phyloP scores from a whole-genome alignment of 306 rosid species.

The Boehmeria nivea region DNA sequence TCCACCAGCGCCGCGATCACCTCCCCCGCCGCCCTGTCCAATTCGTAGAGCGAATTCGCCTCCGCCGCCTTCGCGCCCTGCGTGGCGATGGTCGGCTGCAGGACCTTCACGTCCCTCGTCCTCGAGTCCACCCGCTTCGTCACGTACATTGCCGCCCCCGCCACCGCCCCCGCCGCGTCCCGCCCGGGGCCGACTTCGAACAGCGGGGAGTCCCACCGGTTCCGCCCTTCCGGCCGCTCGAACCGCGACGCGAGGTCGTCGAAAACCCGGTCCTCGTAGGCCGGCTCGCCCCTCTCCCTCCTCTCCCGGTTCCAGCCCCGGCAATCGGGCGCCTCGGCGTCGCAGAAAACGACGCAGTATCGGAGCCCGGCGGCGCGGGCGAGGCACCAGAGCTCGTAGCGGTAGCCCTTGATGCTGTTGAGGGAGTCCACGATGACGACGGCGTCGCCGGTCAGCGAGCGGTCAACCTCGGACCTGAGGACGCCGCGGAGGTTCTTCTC shows the following conservation, averaged over 20 bases:
- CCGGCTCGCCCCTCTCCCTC: constrained; percentile 53
- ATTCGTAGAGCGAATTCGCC: constrained; percentile 76
- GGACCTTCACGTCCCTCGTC: constrained; percentile 69
- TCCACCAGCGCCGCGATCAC: constrained; percentile 69
- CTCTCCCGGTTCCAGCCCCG: constrained; percentile 81
- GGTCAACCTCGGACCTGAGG: constrained; percentile 84
- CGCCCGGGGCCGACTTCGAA: constrained; percentile 60
- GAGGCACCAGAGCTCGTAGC: constrained; percentile 94
- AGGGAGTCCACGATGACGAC: constrained; percentile 74
- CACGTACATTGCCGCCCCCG: constrained; percentile 55
- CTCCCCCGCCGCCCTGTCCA: constrained; percentile 89
- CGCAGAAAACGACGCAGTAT: constrained; percentile 75
- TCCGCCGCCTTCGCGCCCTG: constrained; percentile 57
- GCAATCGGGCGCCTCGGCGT: constrained; percentile 60
- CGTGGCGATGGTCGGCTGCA: constrained; percentile 94
- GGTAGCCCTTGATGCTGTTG: constrained; percentile 86
- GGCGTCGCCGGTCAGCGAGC: constrained; percentile 66
- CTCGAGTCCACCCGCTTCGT: constrained; percentile 71
- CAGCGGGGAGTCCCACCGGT: constrained; percentile 94
- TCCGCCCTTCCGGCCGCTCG: constrained; percentile 79
- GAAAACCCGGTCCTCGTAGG: constrained; percentile 59
- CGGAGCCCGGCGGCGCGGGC: constrained; percentile 85
- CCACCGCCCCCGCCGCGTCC: constrained; percentile 49
- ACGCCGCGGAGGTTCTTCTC: constrained; percentile 95
- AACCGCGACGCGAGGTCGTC: constrained; percentile 81